Percentiles rank a stretch among this genome's conserved stretches.
Evolutionary conservation across 73 alveolate species (phyloP).

Genomic region (Tetrahymena elliotti): DNA sequence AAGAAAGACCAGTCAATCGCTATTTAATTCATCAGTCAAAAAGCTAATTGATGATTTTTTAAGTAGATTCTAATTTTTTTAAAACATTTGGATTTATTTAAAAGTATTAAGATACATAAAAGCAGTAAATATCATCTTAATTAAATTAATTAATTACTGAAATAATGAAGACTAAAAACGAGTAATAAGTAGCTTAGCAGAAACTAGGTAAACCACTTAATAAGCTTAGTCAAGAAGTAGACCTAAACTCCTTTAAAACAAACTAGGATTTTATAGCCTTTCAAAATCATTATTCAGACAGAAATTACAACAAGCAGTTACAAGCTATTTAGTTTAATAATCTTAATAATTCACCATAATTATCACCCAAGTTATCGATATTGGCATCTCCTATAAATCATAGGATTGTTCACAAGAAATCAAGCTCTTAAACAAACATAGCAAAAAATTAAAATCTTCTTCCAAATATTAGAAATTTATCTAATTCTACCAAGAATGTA

Average conservation of each 20-base stretch:
- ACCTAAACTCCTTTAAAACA: not conserved
- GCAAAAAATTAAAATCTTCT: not conserved
- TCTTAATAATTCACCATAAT: not conserved
- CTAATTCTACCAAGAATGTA: not conserved
- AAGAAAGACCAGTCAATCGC: not conserved
- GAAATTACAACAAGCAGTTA: not conserved
- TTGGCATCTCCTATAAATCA: not conserved
- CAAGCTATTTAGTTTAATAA: not conserved
- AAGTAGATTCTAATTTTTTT: not conserved
- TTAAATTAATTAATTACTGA: too few species aligned
- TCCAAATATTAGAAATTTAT: not conserved
- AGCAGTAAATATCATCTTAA: not conserved
- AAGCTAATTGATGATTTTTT: not conserved
- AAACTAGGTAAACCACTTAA: not conserved
- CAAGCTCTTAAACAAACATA: not conserved
- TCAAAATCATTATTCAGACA: not conserved
- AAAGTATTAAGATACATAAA: not conserved
- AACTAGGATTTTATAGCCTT: not conserved
- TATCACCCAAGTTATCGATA: not conserved
- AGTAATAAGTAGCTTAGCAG: not conserved
- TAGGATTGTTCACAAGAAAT: not conserved
- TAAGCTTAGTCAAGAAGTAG: not conserved
- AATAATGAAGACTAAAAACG: not conserved
- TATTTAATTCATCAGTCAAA: too few species aligned
- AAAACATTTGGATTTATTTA: not conserved